Evolutionary conservation across 2,329 filamentous ascomycete genomes (phyloP).

Genomic region (Penicillium hesseltinei): DNA sequence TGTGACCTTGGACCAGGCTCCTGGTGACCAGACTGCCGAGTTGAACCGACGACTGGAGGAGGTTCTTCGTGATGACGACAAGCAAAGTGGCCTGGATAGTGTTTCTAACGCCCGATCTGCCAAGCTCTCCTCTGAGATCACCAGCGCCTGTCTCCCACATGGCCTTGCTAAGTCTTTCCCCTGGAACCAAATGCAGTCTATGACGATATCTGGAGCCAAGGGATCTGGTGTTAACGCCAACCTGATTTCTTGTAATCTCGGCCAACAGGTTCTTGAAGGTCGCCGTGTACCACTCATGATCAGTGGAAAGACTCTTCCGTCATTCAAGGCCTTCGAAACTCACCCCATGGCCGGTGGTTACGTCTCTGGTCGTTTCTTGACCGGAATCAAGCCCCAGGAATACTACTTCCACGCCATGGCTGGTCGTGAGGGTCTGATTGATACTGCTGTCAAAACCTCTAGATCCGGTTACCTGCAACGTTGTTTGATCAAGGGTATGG

Average conservation of each 20-base stretch:
- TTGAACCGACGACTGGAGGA: conserved; percentile 79
- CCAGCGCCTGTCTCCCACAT: conserved; percentile 72
- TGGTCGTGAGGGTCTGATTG: conserved; percentile 94
- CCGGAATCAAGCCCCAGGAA: conserved; percentile 92
- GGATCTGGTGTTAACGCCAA: conserved; percentile 92
- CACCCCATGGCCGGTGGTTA: conserved; percentile 88
- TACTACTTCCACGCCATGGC: conserved; percentile 99
- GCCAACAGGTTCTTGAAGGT: conserved; percentile 94
- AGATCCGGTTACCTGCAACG: conserved; percentile 94
- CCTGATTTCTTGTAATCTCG: conserved; percentile 94
- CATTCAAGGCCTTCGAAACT: conserved; percentile 89
- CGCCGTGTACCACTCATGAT: conserved; percentile 95
- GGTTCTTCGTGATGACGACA: conserved; percentile 83
- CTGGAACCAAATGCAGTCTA: conserved; percentile 97
- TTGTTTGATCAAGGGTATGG: conserved; percentile 98
- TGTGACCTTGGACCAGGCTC: conserved; percentile 71
- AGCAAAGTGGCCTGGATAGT: conserved; percentile 86
- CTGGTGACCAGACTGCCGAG: conserved; percentile 65
- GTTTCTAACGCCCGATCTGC: conserved; percentile 72
- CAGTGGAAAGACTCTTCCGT: conserved; percentile 92
- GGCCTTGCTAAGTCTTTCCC: conserved; percentile 91
- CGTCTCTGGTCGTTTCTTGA: conserved; percentile 94
- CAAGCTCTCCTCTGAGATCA: conserved; percentile 74
- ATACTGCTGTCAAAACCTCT: conserved; percentile 97
- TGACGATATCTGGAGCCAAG: conserved; percentile 96